These are phyloP conservation scores for Tephrocybe sp. DNA, from an alignment of 768 basidiomycete genomes.

Conservation along the genomic window DNA sequence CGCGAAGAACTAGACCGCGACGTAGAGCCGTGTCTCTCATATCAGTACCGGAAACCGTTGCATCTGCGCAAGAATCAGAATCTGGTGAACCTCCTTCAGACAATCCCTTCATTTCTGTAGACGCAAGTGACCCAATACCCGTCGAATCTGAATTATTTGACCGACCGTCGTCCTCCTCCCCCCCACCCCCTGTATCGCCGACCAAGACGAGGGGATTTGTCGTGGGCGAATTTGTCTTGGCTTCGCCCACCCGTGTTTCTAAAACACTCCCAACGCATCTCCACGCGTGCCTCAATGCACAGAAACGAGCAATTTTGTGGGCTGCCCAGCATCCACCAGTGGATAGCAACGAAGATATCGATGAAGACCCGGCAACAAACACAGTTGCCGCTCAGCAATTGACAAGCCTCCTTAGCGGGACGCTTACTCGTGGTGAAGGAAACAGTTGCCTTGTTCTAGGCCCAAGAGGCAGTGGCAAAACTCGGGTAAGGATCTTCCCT, in stretches of 20 bases:
- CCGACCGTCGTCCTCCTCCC: background rate
- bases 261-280: constrained; percentile 40
- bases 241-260: constrained; percentile 20
- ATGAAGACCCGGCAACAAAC: constrained; percentile 45
- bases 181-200: constrained; percentile 1
- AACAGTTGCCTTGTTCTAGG: constrained; percentile 92
- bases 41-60: background rate
- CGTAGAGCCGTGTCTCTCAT: background rate
- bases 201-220: constrained; percentile 13
- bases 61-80: background rate
- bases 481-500: constrained; percentile 47
- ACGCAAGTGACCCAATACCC: background rate
- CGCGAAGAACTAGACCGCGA: background rate
- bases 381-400: constrained; percentile 56
- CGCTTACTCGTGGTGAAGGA: constrained; percentile 80
- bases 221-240: too few relatives aligned
- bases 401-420: constrained; percentile 65
- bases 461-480: constrained; percentile 85
- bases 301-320: constrained; percentile 56
- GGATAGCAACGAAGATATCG: constrained; percentile 18
- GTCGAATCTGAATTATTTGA: background rate
- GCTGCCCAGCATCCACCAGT: constrained; percentile 37
- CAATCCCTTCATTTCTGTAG: background rate
- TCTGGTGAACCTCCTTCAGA: constrained; percentile 1
- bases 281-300: constrained; percentile 45